Evolutionary conservation across 202 grass and related monocot species (phyloP), one percentile per base, ranked within the genome.

Genomic region (Zizania palustris): DNA sequence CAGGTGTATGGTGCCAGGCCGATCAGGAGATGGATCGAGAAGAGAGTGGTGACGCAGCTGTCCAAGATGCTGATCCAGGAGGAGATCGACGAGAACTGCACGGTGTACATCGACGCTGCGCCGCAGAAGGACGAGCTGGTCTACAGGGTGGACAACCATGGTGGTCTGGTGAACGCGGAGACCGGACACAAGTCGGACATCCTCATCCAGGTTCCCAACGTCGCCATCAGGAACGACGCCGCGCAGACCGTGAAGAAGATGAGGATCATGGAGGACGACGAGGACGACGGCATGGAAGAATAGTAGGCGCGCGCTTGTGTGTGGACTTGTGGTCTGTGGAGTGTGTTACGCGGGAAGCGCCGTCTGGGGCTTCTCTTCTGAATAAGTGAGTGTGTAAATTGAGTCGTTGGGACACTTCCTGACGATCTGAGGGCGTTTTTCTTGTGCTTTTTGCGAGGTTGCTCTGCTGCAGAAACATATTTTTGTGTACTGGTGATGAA

Each of bases 231-330:
- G 41, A 41, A 46, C 14, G 91, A 88, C 53, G 80, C 88, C 1
- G 86, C 82, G 45, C 82, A 94, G 73, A 85, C 79, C 19, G 88
- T 93, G 63, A 97, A 97, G 91, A 97, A 93, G 87, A 97, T 92
- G 94, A 72, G 62, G 84, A 64, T 97, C 20, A 73, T 93, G 83
- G 86, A 84, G 21, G 88, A 84, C 1, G 84, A 73, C 3, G 93
- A 67, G 34, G 80, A 80, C 28, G 28, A 28, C 64, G 87, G 83
- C 51, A 92, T 94, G 94, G 91, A 92, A 28, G 91, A 90, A n/a
- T 86, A 86, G 79, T 94, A 71, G 45, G 38, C 1, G 44, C 3
- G 15, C 16, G 44, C 15, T 28, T 28, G 28, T 28, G 28, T 28
- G 28, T 28, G 28, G 28, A 28, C 28, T 28, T 28, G 28, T 28